phyloP scores from a whole-genome alignment of 202 grass and related monocot species.

The Zoysia matrella region DNA sequence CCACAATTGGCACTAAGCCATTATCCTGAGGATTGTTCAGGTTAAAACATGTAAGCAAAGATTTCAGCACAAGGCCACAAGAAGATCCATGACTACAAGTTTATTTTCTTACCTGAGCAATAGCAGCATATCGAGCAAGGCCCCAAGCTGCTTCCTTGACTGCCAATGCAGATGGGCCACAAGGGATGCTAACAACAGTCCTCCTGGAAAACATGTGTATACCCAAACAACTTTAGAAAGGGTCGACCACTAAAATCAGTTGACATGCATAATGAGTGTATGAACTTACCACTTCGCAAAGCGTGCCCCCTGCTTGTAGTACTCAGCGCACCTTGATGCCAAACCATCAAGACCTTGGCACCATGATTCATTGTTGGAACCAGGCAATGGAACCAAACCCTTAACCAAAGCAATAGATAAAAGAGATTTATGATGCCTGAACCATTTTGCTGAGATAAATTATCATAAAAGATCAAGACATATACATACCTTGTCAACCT shows the following conservation, averaged over 20 bases:
- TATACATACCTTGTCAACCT: slow-evolving; percentile 89
- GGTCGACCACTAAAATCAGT: neutral
- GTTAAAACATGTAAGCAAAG: neutral
- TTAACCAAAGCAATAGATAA: slow-evolving; percentile 35
- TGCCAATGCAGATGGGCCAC: slow-evolving; percentile 85
- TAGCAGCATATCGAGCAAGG: slow-evolving; percentile 89
- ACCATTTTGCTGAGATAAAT: slow-evolving; percentile 4
- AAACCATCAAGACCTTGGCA: slow-evolving; percentile 99
- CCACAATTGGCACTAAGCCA: slow-evolving; percentile 93
- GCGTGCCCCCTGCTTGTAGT: slow-evolving; percentile 95
- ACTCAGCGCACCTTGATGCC: slow-evolving; percentile 92
- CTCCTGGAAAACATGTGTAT: slow-evolving; percentile 58
- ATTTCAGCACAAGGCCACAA: neutral
- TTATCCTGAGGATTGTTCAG: slow-evolving; percentile 63
- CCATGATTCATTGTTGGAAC: slow-evolving; percentile 98
- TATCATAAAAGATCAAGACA: slow-evolving; percentile 1
- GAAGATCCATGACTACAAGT: neutral
- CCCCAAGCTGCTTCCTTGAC: slow-evolving; percentile 97
- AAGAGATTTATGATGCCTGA: slow-evolving; percentile 3
- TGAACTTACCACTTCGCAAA: slow-evolving; percentile 93
- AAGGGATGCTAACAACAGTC: slow-evolving; percentile 96
- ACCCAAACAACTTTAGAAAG: slow-evolving; percentile 25
- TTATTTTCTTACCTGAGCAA: slow-evolving; percentile 74
- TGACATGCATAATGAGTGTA: neutral
- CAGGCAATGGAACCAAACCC: slow-evolving; percentile 92